Evolutionary conservation across 257 asterid species (phyloP), one percentile per base, ranked within the genome.

Genomic region (Henckelia pumila): DNA sequence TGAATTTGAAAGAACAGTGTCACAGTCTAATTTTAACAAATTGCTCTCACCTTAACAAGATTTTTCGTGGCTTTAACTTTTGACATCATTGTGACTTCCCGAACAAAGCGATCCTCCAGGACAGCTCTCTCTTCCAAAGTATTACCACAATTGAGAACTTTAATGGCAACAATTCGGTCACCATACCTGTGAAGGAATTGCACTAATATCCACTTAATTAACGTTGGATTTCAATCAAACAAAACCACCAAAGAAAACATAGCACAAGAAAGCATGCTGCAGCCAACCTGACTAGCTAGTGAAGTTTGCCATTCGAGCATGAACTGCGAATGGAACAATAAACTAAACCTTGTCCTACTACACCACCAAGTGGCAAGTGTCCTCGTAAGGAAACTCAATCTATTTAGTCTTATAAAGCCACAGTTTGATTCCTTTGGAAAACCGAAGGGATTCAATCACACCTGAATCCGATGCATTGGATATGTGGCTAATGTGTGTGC

Each of bases 41-140:
- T 13, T 30, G 60, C 20, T 60, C 67, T 63, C 81, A 92, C 98
- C 95, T 88, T 86, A 75, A 92, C 98, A 72, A 92, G 98, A 73
- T 92, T 92, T n/a, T 44, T 88, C 91, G 69, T 92, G n/a, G 98
- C 81, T 88, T 85, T 52, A n/a, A 92, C 98, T 83, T 76, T 89
- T 33, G 89, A 89, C 98, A 92, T 89, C 98, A 92, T 92, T 32
- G 84, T 59, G 61, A 92, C 96, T 82, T 92, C 98, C 78, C 97
- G 86, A 66, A 81, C 83, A 82, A 92, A 92, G 25, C 96, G 95
- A 68, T 86, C 78, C 82, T 89, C 93, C 28, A 86, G 96, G 73
- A 87, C 80, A 67, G 80, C 75, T 76, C 86, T 86, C 77, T 89
- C 96, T 63, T 82, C 86, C 1, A 91, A 75, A 67, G 92, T 89